Base-by-base conservation (phyloP, 352 stramenopile species). In the Phytophthora cryptogea region DNA sequence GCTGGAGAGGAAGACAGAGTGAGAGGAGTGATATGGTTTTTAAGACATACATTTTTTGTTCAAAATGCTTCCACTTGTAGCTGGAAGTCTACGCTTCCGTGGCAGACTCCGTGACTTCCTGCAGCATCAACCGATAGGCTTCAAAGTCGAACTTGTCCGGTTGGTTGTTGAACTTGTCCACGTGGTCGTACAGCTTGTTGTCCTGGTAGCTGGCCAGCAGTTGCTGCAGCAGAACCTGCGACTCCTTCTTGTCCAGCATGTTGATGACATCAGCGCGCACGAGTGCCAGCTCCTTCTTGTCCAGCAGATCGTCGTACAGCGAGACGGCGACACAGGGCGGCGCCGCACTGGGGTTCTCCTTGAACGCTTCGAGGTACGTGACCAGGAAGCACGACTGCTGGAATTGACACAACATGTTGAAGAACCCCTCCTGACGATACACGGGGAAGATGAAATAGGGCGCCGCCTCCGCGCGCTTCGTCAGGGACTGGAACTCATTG, bases 361-460 rank as follows among this genome's bases (percentile, higher is more conserved):
- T 92, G 72, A 93, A 96, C 9, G 83, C 86, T 39, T 96, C 88
- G 11, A 96, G 70, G 59, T 88, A 94, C 41, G 88, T 96, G 54
- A 95, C 45, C 8, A 96, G 63, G 46, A 94, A 95, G 66, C 86
- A 94, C 61, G 85, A 92, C 61, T 93, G 84, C 70, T 95, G 88
- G 73, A 93, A 94, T 68, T 96, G 88, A 46, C 80, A 92, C 50
- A 96, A 49, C 80, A 96, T 89, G 56, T 90, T 94, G 75, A 96
- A 94, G 54, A 89, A 95, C 2, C 87, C 87, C 0, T 83, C 78
- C 54, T 95, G 74, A 51, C 86, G 87, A 41, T 90, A 90, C 46
- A 96, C 88, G 3, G 88, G 88, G 43, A 94, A 84, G 31, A 96
- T 65, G 49, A 92, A 94, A 64, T 80, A 92, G 2, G 85, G 84